These are phyloP conservation scores for Phtheirospermum japonicum DNA, from an alignment of 257 asterid genomes.

Conservation along the genomic window DNA sequence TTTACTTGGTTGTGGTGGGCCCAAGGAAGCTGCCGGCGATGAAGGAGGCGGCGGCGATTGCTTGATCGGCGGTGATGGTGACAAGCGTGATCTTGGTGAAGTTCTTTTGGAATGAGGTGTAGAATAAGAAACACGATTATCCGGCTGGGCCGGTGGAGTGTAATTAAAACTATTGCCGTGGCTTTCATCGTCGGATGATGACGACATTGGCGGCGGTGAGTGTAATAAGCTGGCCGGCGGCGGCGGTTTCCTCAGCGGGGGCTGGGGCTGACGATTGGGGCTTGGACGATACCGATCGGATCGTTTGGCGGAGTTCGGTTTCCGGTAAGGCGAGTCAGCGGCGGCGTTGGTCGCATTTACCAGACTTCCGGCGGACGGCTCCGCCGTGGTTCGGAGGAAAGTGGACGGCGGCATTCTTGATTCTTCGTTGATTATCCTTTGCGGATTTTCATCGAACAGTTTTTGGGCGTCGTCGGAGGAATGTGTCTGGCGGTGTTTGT, in stretches of 20 bases:
- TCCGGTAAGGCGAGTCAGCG: conserved; percentile 52
- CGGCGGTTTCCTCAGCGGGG: conserved; percentile 62
- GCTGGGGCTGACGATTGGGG: no score
- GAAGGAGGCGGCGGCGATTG: conserved; percentile 40
- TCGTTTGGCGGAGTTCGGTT: conserved; percentile 45
- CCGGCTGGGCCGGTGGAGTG: conserved; percentile 25
- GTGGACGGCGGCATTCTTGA: conserved; percentile 58
- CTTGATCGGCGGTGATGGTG: conserved; percentile 55
- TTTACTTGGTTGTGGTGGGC: conserved; percentile 37
- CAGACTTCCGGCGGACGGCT: conserved; percentile 43
- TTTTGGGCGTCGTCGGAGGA: conserved; percentile 47
- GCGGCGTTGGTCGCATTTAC: conserved; percentile 32
- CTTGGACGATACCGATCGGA: no score
- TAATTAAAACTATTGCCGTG: conserved; percentile 24
- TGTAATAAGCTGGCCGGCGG: conserved; percentile 41
- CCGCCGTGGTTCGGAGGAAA: conserved; percentile 55
- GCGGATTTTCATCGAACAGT: conserved; percentile 48
- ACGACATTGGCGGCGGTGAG: conserved; percentile 86
- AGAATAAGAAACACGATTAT: conserved; percentile 30
- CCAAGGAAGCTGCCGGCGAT: conserved; percentile 30
- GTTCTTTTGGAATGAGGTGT: conserved; percentile 75
- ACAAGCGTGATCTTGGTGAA: conserved; percentile 67
- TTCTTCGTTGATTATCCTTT: conserved; percentile 42
- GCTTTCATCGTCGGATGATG: conserved; percentile 81
- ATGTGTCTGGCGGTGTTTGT: conserved; percentile 45